phyloP scores from a whole-genome alignment of 805 yeast species.

The Nakazawaea holstii region DNA sequence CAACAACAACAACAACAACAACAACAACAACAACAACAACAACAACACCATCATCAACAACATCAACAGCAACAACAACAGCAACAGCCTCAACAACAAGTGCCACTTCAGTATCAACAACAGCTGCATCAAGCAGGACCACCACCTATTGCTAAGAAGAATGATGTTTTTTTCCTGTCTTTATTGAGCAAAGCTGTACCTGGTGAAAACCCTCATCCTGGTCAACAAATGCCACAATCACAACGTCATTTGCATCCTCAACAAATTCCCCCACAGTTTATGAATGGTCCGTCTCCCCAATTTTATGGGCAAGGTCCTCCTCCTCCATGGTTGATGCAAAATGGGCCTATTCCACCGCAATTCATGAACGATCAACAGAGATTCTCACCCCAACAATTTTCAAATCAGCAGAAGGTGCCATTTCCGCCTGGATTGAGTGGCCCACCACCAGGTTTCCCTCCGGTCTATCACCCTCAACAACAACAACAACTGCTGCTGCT shows the following conservation, averaged over 20 bases:
- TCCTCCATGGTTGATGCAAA: slow-evolving; percentile 8
- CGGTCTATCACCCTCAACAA: slow-evolving; percentile 6
- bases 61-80: slow-evolving; percentile 15
- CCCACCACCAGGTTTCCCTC: slow-evolving; percentile 11
- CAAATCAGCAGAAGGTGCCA: not conserved
- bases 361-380: slow-evolving; percentile 1
- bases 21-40: too few species aligned
- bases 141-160: slow-evolving; percentile 4
- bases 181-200: slow-evolving; percentile 11
- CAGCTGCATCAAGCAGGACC: slow-evolving; percentile 10
- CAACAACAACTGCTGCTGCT: slow-evolving; percentile 12
- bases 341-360: not conserved
- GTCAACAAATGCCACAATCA: not conserved
- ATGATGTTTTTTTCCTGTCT: slow-evolving; percentile 13
- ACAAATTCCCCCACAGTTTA: slow-evolving; percentile 8
- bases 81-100: slow-evolving; percentile 9
- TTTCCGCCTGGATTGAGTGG: slow-evolving; percentile 7
- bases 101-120: slow-evolving; percentile 7
- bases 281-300: slow-evolving; percentile 9
- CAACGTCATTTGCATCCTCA: not conserved
- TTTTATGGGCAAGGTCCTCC: slow-evolving; percentile 11
- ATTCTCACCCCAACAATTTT: not conserved
- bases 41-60: slow-evolving; percentile 5
- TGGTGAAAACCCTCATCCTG: slow-evolving; percentile 4
- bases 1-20: too few species aligned